Conservation (phyloP, 2,329 filamentous ascomycete species). For the Rutstroemia sydowiana region DNA sequence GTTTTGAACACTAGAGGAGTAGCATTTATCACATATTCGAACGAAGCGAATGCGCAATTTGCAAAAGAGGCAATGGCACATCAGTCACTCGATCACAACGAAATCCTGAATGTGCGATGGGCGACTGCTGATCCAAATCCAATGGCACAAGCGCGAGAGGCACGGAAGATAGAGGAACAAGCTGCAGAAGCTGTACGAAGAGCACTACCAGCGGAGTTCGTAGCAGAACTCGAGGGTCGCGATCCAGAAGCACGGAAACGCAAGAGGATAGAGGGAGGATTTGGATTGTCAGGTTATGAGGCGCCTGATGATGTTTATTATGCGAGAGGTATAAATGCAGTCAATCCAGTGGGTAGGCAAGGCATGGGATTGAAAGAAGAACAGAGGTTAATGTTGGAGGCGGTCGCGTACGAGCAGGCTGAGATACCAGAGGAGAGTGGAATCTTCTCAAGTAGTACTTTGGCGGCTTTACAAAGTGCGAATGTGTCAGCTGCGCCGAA, state of each 20-base stretch:
- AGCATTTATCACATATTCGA: constrained; percentile 89
- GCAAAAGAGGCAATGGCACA: constrained; percentile 95
- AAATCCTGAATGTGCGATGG: constrained; percentile 94
- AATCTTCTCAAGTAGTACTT: constrained; percentile 75
- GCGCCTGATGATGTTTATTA: constrained; percentile 93
- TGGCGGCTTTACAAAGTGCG: constrained; percentile 65
- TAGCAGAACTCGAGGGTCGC: constrained; percentile 88
- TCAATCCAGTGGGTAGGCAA: constrained; percentile 50
- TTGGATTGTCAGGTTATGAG: constrained; percentile 71
- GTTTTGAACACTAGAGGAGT: constrained; percentile 86
- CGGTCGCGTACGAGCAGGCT: constrained; percentile 34
- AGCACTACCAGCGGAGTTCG: constrained; percentile 81
- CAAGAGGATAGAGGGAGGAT: constrained; percentile 81
- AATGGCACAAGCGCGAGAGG: constrained; percentile 87
- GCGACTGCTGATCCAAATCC: constrained; percentile 95
- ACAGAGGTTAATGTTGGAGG: constrained; percentile 48
- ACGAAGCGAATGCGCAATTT: constrained; percentile 84
- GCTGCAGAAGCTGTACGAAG: constrained; percentile 87
- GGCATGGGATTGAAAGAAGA: constrained; percentile 59
- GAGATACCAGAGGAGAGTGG: constrained; percentile 33
- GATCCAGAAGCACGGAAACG: constrained; percentile 82
- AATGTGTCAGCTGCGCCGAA: constrained; percentile 45
- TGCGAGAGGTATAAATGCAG: constrained; percentile 64
- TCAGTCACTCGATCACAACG: constrained; percentile 82
- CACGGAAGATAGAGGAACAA: constrained; percentile 83